These are phyloP conservation scores for Aspergillus sparsus DNA, from an alignment of 495 filamentous ascomycete species.

Conservation along the genomic window DNA sequence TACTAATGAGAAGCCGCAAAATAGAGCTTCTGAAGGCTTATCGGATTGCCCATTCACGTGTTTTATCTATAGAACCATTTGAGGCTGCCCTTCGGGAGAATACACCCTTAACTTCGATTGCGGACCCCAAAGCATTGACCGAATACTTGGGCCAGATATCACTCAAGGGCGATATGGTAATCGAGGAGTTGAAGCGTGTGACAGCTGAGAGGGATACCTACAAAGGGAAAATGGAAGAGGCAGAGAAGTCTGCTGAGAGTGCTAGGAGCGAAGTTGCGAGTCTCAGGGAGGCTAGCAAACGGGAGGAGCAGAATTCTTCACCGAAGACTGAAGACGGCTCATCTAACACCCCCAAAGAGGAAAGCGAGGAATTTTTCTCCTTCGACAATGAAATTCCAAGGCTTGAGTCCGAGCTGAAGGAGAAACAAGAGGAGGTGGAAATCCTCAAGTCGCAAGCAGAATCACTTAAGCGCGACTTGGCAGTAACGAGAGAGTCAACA, in stretches of 20 bases:
- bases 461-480: constrained; percentile 53
- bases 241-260: constrained; percentile 63
- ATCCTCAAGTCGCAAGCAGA: constrained; percentile 63
- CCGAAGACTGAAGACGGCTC: constrained; percentile 18
- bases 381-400: constrained; percentile 76
- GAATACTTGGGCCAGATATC: constrained; percentile 94
- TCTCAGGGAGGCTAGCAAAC: constrained; percentile 44
- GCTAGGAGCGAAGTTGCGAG: constrained; percentile 53
- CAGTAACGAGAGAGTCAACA: constrained; percentile 63
- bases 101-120: constrained; percentile 85
- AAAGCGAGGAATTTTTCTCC: constrained; percentile 82
- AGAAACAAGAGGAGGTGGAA: constrained; percentile 64
- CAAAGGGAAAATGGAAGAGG: constrained; percentile 72
- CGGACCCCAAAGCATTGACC: constrained; percentile 78
- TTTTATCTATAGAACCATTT: constrained; percentile 84
- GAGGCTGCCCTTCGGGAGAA: constrained; percentile 87
- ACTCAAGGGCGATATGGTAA: constrained; percentile 81
- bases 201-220: constrained; percentile 76
- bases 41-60: constrained; percentile 81
- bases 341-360: constrained; percentile 36
- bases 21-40: constrained; percentile 89
- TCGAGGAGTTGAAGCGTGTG: constrained; percentile 89
- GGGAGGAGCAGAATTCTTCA: constrained; percentile 25
- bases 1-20: neutral
- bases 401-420: constrained; percentile 60